Evolutionary conservation across 768 basidiomycete genomes (phyloP), one percentile per base, ranked within the genome.

Genomic region (Suillus subluteus): DNA sequence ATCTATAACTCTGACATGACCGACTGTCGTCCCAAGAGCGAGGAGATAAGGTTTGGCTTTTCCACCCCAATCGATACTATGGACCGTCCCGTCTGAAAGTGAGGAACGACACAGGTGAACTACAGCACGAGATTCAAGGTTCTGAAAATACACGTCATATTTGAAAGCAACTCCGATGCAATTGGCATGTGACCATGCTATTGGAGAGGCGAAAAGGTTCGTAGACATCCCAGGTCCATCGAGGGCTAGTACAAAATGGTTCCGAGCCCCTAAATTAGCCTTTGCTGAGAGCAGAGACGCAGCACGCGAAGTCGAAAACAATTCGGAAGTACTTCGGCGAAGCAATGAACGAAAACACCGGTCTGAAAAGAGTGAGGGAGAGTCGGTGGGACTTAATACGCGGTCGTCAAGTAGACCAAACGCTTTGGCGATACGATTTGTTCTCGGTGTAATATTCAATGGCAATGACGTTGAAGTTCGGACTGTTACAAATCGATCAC

Each of bases 111-210:
- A 87, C 23, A 90, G 75, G 59, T 82, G 84, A 4, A 82, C 78
- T 44, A 90, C 87, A 38, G 78, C 75, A 41, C 84, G 84, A 4
- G 81, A 87, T 61, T 84, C 80, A 12, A 89, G 82, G 70, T 90
- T 82, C 72, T 90, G 89, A 68, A 86, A 87, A 74, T 86, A 90
- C 15, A 90, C 82, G 15, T 88, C 83, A 62, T 79, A 78, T 23
- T 79, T 82, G 73, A 88, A 91, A 16, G 87, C 85, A 23, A 91
- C 88, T 1, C 88, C 87, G 58, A 91, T 90, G 62, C 80, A 76
- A 67, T 90, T 89, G 4, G 78, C 78, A 37, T 66, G 75, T 2
- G 89, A 90, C 89, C 89, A 91, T 44, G 83, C 79, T 65, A 90
- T 84, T 3, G 89, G 85, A 69, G 81, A 86, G 4, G 88, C 84